These are phyloP conservation scores for Arthrobotrys iridis DNA, from an alignment of 2,329 filamentous ascomycete genomes.

Conservation along the genomic window DNA sequence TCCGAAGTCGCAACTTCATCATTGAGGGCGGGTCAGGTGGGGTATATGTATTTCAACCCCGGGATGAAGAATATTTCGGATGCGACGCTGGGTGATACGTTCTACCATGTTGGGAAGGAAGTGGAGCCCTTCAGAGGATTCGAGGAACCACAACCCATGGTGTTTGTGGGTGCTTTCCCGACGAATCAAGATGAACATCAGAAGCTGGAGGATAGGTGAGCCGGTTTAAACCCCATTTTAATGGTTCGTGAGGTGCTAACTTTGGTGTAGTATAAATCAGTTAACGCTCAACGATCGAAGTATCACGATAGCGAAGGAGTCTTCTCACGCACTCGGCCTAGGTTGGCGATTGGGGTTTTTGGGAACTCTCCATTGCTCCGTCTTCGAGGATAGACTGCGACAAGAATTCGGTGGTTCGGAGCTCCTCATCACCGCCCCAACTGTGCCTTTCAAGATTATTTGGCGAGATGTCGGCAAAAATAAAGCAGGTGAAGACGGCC, in stretches of 20 bases:
- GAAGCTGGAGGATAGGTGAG: conserved; percentile 71
- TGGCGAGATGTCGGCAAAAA: conserved; percentile 70
- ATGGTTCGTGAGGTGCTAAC: neutral
- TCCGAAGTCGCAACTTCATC: conserved; percentile 81
- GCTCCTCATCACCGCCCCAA: conserved; percentile 96
- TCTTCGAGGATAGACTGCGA: conserved; percentile 92
- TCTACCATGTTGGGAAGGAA: conserved; percentile 82
- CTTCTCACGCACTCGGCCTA: conserved; percentile 89
- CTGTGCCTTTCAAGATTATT: conserved; percentile 84
- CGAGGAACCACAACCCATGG: conserved; percentile 97
- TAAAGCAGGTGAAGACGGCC: conserved; percentile 65
- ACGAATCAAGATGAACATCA: conserved; percentile 88
- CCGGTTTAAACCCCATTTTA: too few relatives aligned
- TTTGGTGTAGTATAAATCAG: conserved; percentile 84
- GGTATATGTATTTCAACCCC: conserved; percentile 96
- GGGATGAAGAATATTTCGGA: conserved; percentile 98
- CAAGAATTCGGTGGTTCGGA: conserved; percentile 88
- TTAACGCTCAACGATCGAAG: conserved; percentile 94
- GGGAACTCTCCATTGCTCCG: conserved; percentile 97
- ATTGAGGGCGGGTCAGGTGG: conserved; percentile 90
- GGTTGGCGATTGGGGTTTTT: conserved; percentile 95
- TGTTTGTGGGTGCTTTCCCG: conserved; percentile 96
- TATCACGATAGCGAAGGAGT: conserved; percentile 92
- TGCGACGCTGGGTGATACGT: conserved; percentile 95
- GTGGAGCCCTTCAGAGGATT: conserved; percentile 90